Conservation (phyloP, 768 basidiomycete genomes). For the Tricholoma hemisulphureum region DNA sequence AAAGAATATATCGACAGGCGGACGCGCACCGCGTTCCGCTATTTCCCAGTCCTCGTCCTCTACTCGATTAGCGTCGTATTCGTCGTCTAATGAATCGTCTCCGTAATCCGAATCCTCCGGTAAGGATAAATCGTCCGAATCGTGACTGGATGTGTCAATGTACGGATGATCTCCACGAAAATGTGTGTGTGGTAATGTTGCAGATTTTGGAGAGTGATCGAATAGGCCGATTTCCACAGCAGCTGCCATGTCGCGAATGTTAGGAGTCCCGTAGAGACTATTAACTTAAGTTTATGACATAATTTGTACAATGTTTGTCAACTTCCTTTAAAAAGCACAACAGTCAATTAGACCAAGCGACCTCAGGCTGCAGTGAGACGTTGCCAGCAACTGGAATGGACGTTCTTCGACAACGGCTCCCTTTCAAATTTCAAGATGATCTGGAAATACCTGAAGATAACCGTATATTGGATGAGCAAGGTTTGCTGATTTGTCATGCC, state of each 20-base stretch:
- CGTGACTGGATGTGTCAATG: conserved; percentile 42
- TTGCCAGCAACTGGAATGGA: conserved; percentile 24
- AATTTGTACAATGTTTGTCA: background rate
- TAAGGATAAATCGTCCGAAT: conserved; percentile 31
- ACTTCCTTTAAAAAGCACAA: background rate
- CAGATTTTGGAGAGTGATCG: conserved; percentile 52
- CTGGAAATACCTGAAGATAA: conserved; percentile 28
- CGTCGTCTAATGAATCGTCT: conserved; percentile 44
- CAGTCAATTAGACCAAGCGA: background rate
- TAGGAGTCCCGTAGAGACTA: no score
- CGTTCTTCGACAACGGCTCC: conserved; percentile 43
- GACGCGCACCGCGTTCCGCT: conserved; percentile 67
- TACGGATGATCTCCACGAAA: conserved; percentile 35
- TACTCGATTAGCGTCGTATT: conserved; percentile 57
- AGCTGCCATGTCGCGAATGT: conserved; percentile 25
- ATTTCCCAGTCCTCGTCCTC: conserved; percentile 92
- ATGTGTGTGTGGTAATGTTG: conserved; percentile 2
- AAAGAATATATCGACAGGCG: background rate
- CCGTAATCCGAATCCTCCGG: conserved; percentile 39
- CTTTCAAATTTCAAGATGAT: conserved; percentile 37
- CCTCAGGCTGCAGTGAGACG: background rate
- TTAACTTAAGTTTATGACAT: no score
- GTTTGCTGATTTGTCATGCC: conserved; percentile 24
- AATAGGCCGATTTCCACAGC: conserved; percentile 54
- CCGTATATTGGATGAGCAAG: conserved; percentile 53